Evolutionary conservation across 225 moss, liverwort and hornwort genomes (phyloP), one percentile per base, ranked within the genome.

Genomic region (Sphagnum contortum): DNA sequence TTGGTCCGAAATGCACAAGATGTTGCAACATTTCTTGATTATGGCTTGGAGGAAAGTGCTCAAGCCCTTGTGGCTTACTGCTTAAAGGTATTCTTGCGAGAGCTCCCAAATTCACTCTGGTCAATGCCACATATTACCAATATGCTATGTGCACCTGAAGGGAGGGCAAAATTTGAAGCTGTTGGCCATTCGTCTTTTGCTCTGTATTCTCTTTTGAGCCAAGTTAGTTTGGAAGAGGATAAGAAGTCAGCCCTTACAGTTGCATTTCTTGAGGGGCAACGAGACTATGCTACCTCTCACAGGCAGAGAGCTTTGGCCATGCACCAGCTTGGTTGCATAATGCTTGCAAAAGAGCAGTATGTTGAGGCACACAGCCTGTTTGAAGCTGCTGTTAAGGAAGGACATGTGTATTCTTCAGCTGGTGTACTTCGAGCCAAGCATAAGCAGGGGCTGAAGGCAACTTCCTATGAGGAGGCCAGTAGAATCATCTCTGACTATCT

Each of bases 291-390:
- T 9, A 61, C 67, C 6, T 89, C 93, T 44, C 69, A 62, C 14
- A 72, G 89, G 56, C 98, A 98, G 75, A 93, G 83, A 72, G 76
- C 93, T 4, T 56, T 93, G 74, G 91, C 98, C 14, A 75, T 82
- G 68, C 98, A 98, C 73, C 98, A 98, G 75, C 84, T 93, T 64
- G 98, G 98, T 44, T 98, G 98, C 75, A 91, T 89, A 48, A 74
- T 87, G 67, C 81, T 93, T 65, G 75, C 73, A 59, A 88, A 89
- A 59, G 93, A 93, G 67, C 82, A 86, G n/a, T 88, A 83, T 49
- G 78, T 61, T 13, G 86, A 86, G 57, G 87, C 93, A 8, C 81
- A 89, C 44, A 81, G 80, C 44, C 72, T 83, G 66, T 98, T 93
- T 70, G 75, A 83, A 50, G 81, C 75, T 66, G 98, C 98, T 70